Conservation (phyloP, 805 yeast genomes). For the Saccharomycopsis sp. region DNA sequence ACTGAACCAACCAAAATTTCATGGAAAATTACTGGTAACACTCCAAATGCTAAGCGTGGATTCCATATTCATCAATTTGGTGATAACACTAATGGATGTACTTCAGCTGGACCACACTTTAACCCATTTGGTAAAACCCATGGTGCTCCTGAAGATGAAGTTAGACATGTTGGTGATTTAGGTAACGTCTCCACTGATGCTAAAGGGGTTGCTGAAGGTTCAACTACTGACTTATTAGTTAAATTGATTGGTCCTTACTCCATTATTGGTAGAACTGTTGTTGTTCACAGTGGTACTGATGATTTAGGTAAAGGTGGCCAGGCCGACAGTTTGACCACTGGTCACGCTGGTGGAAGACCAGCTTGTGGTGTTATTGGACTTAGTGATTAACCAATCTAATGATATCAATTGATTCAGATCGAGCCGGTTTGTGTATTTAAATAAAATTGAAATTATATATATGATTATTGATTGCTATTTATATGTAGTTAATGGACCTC, state of each 20-base stretch:
- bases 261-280: slow-evolving; percentile 91
- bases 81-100: slow-evolving; percentile 98
- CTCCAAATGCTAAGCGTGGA: slow-evolving; percentile 83
- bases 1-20: slow-evolving; percentile 75
- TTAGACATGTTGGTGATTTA: slow-evolving; percentile 90
- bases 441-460: too few relatives aligned
- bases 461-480: too few relatives aligned
- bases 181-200: slow-evolving; percentile 91
- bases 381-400: slow-evolving; percentile 40
- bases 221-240: slow-evolving; percentile 68
- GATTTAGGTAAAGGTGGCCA: slow-evolving; percentile 94
- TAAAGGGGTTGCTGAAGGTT: slow-evolving; percentile 85
- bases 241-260: slow-evolving; percentile 83
- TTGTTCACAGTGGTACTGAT: slow-evolving; percentile 86
- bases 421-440: too few relatives aligned
- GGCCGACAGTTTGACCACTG: slow-evolving; percentile 87
- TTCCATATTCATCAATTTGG: slow-evolving; percentile 98
- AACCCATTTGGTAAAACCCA: slow-evolving; percentile 84
- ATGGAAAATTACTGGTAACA: slow-evolving; percentile 87
- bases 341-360: slow-evolving; percentile 97
- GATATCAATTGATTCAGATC: too few relatives aligned
- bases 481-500: too few relatives aligned
- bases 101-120: slow-evolving; percentile 97
- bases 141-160: slow-evolving; percentile 83
- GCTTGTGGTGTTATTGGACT: slow-evolving; percentile 98